Percentiles rank a stretch among this genome's conserved stretches.
phyloP scores from a whole-genome alignment of 805 yeast genomes.

The Cyberlindnera nakhonratchasimensis region DNA sequence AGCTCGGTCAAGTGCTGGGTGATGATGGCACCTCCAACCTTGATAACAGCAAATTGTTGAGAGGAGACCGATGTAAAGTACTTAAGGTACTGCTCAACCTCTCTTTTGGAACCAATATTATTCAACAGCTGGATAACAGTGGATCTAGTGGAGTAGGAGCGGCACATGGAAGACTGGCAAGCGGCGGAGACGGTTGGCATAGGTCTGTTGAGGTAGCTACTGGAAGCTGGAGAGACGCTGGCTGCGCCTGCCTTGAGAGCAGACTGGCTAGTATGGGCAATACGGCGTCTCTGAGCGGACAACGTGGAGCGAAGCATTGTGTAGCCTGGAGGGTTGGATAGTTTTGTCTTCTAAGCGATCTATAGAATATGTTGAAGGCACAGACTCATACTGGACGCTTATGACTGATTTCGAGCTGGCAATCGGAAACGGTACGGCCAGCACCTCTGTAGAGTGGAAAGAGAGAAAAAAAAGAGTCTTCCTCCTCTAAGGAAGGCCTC shows the following conservation, averaged over 20 bases:
- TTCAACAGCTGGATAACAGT: slow-evolving; percentile 93
- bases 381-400: no score
- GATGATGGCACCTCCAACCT: slow-evolving; percentile 98
- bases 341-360: background rate
- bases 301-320: slow-evolving; percentile 29
- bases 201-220: slow-evolving; percentile 15
- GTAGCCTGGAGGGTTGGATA: background rate
- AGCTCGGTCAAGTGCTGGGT: slow-evolving; percentile 90
- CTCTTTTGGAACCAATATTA: slow-evolving; percentile 95
- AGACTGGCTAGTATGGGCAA: slow-evolving; percentile 23
- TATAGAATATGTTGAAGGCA: no score
- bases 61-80: slow-evolving; percentile 95
- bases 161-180: slow-evolving; percentile 19
- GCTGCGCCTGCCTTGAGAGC: slow-evolving; percentile 20
- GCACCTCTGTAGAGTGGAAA: no score
- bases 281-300: slow-evolving; percentile 26
- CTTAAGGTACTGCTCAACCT: slow-evolving; percentile 95
- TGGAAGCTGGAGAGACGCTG: slow-evolving; percentile 11
- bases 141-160: slow-evolving; percentile 70
- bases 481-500: no score
- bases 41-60: slow-evolving; percentile 97
- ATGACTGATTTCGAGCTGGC: no score
- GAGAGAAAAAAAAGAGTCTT: no score
- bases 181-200: slow-evolving; percentile 19
- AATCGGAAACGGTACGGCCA: no score